Percentiles rank a stretch among this genome's conserved stretches.
Evolutionary conservation across 257 asterid species (phyloP).

Genomic region (Solanum clarkiae): DNA sequence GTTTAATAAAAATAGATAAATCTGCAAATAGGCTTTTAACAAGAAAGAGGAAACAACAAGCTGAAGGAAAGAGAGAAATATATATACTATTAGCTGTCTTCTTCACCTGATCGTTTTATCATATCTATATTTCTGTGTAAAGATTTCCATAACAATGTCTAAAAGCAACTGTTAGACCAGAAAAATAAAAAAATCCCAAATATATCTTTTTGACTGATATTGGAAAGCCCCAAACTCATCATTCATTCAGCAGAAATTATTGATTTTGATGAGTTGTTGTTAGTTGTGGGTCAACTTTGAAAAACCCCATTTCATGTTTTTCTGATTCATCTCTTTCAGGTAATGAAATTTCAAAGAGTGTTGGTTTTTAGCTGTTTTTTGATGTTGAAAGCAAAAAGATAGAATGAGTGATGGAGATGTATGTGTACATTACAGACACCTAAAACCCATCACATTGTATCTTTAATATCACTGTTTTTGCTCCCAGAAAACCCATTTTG

Average conservation of each 20-base stretch:
- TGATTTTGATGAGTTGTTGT: neutral
- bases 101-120: neutral
- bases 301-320: neutral
- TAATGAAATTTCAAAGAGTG: neutral
- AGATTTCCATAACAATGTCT: neutral
- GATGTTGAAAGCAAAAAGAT: neutral
- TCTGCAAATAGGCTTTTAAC: neutral
- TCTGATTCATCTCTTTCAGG: neutral
- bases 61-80: neutral
- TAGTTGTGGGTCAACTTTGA: neutral
- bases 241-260: neutral
- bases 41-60: neutral
- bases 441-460: neutral
- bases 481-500: neutral
- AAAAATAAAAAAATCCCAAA: neutral
- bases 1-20: neutral
- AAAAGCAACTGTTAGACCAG: neutral
- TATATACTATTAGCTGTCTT: neutral
- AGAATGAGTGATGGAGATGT: neutral
- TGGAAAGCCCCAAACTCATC: neutral
- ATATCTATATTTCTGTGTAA: neutral
- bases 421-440: neutral
- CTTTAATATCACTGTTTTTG: neutral
- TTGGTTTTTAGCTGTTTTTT: neutral
- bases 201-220: neutral